Conservation (phyloP, 768 basidiomycete species). For the Boletus reticulatus region DNA sequence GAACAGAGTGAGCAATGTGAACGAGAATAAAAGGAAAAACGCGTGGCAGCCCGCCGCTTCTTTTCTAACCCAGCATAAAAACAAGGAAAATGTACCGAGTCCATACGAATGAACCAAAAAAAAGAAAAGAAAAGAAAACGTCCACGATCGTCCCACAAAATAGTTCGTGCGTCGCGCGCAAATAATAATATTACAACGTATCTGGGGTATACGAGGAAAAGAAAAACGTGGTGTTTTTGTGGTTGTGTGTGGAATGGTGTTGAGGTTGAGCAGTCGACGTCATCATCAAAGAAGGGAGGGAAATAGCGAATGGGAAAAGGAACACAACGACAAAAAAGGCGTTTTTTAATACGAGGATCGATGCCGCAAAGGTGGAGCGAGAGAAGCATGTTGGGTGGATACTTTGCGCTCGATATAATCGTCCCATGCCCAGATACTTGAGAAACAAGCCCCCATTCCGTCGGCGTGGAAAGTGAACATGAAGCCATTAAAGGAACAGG, state of each 20-base stretch:
- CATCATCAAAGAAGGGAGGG: no score
- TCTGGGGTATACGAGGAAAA: conserved; percentile 1
- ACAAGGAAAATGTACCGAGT: no score
- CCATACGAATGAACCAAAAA: no score
- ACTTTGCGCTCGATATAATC: conserved; percentile 10
- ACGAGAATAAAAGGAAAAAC: no score
- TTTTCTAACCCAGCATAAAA: no score
- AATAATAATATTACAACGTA: conserved; percentile 8
- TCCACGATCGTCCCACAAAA: not conserved
- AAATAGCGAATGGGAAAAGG: not conserved
- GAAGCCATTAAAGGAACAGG: not conserved
- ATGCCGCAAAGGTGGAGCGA: no score
- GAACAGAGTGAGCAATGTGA: no score
- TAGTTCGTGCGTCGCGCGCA: not conserved
- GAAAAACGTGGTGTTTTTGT: no score
- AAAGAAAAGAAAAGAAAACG: not conserved
- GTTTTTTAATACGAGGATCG: not conserved
- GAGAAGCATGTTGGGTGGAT: not conserved
- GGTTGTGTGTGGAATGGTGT: not conserved
- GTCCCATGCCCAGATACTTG: conserved; percentile 10
- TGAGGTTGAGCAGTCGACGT: no score
- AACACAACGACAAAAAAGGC: not conserved
- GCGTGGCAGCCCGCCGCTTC: no score
- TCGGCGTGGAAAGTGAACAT: conserved; percentile 2
- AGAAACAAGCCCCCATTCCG: conserved; percentile 11